Evolutionary conservation across 805 yeast species (phyloP).

Genomic region (Myxozyma melibiosi): DNA sequence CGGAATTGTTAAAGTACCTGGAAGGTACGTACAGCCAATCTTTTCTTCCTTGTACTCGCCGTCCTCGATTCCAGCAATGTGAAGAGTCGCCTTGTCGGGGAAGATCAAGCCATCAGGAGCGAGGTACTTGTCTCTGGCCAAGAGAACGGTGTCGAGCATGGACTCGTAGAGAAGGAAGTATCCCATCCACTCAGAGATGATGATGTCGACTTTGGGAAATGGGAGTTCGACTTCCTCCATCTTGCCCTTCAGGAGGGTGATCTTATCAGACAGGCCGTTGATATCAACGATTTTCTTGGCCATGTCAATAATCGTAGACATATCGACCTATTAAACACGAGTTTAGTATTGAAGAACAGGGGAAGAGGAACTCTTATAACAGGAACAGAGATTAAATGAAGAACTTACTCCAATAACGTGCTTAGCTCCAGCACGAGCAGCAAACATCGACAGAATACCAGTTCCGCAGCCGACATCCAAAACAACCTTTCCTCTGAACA

Average conservation of each 20-base stretch:
- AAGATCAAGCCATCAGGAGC: conserved; percentile 81
- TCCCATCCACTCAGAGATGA: conserved; percentile 99
- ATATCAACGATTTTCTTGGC: conserved; percentile 74
- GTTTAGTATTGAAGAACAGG: neutral
- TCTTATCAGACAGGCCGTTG: conserved; percentile 77
- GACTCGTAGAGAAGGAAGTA: conserved; percentile 93
- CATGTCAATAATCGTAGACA: conserved; percentile 94
- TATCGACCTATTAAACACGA: conserved; percentile 56
- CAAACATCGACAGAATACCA: conserved; percentile 88
- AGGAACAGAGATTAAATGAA: conserved; percentile 53
- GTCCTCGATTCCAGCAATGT: conserved; percentile 84
- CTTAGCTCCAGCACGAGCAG: conserved; percentile 90
- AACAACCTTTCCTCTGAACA: conserved; percentile 84
- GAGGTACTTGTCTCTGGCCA: conserved; percentile 86
- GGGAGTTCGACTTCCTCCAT: conserved; percentile 90
- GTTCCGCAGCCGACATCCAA: conserved; percentile 94
- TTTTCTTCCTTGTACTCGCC: conserved; percentile 82
- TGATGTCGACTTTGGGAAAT: conserved; percentile 86
- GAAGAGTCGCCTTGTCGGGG: conserved; percentile 75
- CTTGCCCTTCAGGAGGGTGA: conserved; percentile 84
- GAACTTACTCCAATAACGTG: conserved; percentile 92
- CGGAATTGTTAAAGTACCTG: neutral
- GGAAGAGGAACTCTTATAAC: conserved; percentile 48
- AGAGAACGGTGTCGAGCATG: conserved; percentile 93
- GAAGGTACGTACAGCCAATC: conserved; percentile 52